Evolutionary conservation across 345 rosid genomes (phyloP).

Genomic region (Populus alba): DNA sequence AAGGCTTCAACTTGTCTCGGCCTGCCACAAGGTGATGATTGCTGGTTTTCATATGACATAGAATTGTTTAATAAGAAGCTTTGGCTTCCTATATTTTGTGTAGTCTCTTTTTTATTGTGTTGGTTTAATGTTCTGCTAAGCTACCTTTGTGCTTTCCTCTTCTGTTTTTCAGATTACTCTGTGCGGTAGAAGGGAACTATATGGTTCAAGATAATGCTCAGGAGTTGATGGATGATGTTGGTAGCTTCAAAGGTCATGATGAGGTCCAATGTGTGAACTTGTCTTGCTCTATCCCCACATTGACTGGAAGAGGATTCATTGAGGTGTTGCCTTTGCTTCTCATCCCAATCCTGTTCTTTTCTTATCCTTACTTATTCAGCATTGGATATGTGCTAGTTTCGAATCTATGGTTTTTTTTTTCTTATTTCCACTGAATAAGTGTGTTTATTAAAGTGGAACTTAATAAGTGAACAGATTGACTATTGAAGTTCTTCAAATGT

Average conservation of each 20-base stretch:
- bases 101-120: neutral
- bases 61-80: conserved; percentile 4
- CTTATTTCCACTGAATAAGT: neutral
- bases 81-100: neutral
- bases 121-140: neutral
- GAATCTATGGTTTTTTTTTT: neutral
- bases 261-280: conserved; percentile 59
- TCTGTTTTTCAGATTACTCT: conserved; percentile 60
- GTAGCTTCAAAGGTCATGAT: conserved; percentile 40
- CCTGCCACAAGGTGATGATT: conserved; percentile 64
- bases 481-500: neutral
- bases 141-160: neutral
- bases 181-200: conserved; percentile 89
- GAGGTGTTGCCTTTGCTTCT: conserved; percentile 52
- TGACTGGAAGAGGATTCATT: conserved; percentile 82
- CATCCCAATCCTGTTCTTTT: neutral
- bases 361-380: neutral
- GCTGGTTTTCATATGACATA: conserved; percentile 3
- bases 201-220: conserved; percentile 55
- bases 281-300: conserved; percentile 63
- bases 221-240: conserved; percentile 46
- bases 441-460: neutral
- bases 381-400: neutral
- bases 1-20: conserved; percentile 71
- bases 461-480: neutral